Percentiles rank a stretch among this genome's conserved stretches.
Conservation (phyloP, 2,329 filamentous ascomycete genomes). For the Cladophialophora chaetospira region DNA sequence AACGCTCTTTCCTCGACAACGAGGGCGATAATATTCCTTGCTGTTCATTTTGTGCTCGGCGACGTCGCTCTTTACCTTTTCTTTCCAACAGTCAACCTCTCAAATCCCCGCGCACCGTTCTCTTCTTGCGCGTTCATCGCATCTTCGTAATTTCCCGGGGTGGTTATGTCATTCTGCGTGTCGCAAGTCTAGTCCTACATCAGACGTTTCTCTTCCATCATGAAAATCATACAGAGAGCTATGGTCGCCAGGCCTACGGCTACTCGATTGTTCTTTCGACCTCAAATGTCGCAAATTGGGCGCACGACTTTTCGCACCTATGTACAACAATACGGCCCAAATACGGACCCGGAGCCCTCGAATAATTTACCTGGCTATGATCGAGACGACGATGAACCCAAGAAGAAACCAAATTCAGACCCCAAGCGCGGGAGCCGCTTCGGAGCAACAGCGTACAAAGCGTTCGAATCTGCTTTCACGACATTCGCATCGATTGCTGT, state of each 20-base stretch:
- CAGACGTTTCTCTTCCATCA: slow-evolving; percentile 14
- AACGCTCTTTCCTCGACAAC: not conserved
- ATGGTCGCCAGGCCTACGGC: slow-evolving; percentile 10
- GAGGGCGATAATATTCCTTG: not conserved
- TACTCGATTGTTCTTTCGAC: slow-evolving; percentile 1
- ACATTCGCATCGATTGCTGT: slow-evolving; percentile 75
- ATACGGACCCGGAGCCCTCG: slow-evolving; percentile 6
- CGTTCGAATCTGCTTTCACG: slow-evolving; percentile 73
- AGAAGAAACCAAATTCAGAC: slow-evolving; percentile 18
- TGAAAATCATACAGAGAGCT: slow-evolving; percentile 13
- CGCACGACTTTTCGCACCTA: slow-evolving; percentile 15
- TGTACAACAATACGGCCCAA: slow-evolving; percentile 24
- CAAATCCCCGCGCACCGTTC: too few relatives aligned
- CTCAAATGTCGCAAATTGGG: not conserved
- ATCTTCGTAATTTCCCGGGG: not conserved
- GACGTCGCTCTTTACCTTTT: not conserved
- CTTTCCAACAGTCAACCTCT: not conserved
- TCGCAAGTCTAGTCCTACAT: not conserved
- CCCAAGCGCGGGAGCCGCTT: slow-evolving; percentile 15
- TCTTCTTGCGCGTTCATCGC: not conserved
- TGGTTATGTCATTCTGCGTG: not conserved
- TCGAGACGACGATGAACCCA: slow-evolving; percentile 24
- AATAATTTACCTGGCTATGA: slow-evolving; percentile 22
- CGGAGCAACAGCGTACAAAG: slow-evolving; percentile 54
- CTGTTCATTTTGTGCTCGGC: not conserved